Evolutionary conservation across 208 protist genomes (phyloP), one percentile per base, ranked within the genome.

Genomic region (Leishmania martiniquensis): DNA sequence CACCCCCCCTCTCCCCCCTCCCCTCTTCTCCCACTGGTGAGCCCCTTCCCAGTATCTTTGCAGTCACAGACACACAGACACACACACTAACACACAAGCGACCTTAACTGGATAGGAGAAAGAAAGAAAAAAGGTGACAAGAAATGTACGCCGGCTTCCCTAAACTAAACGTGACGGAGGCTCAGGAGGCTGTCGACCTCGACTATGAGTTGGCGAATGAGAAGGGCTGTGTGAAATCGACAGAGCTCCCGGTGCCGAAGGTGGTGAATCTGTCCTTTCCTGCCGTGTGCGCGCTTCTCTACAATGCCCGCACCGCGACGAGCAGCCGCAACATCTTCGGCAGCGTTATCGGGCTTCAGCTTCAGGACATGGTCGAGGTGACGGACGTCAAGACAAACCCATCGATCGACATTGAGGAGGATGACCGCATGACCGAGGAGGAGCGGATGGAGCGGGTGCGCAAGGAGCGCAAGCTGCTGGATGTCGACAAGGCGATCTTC

Each of bases 111-210:
- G 2, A 71, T 6, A 52, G 47, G 32, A 2, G 2, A n/a, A 34
- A 32, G n/a, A 22, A n/a, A 75, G 5, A 4, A 29, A 44, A 42
- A 0, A 76, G 22, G 4, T 39, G 12, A 1, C 51, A 17, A 7
- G 7, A 49, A 44, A 93, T 93, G 89, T 88, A 83, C 79, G 77
- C 81, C 59, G 81, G 87, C 49, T 91, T 86, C 52, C 87, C 89
- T 6, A 75, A 75, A 6, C 70, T 93, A 2, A 83, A 83, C 39
- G 67, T 93, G 60, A 83, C 85, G 34, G 66, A 81, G 55, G 70
- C 29, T n/a, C 77, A 79, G 60, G 66, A 73, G 4, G 52, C 70
- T 29, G 81, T 90, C 72, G 82, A 89, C 72, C 60, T 77, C 47
- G 51, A 76, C 12, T 72, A 75, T 52, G 81, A 93, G 73, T 20